Evolutionary conservation across 2,329 filamentous ascomycete species (phyloP), one percentile per base, ranked within the genome.

Genomic region (Anthostomella pinea): DNA sequence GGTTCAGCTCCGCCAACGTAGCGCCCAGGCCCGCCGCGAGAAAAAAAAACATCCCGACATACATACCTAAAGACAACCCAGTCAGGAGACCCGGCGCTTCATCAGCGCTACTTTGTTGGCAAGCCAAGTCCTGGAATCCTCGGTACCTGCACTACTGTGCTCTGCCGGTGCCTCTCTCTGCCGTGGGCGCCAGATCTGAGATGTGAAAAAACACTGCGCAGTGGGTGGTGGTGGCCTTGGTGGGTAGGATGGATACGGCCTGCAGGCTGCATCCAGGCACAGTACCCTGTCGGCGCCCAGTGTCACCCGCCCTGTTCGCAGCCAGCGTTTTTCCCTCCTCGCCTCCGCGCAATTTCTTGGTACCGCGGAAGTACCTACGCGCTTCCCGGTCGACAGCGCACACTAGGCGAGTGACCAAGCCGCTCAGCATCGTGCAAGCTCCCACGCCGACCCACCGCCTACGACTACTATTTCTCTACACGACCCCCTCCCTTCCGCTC

Each of bases 391-490:
- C 48, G 42, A 48, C 43, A 40, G 38, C 43, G 39, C 41, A 40
- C 42, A 45, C 42, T 35, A 30, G 31, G 20, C 42, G 45, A n/a
- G n/a, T n/a, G n/a, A n/a, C n/a, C 42, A 25, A 38, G 23, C 33
- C 20, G 39, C 39, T 27, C 47, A 34, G 51, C 43, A 41, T 50
- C 42, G 48, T 52, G 47, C 46, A 49, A 49, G 45, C 43, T 52
- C 45, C 45, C 46, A 42, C 44, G 30, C 30, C 41, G 40, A 41
- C 41, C 46, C 45, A 48, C 45, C 32, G 27, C 39, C 45, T 43
- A 53, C 49, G 41, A 52, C 48, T 60, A 59, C 52, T 54, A 53
- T 48, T 59, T 53, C 39, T 52, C 51, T 52, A 57, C 54, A 52
- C 49, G 50, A 53, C 51, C 48, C 54, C 57, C 52, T 54, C 58